Conservation (phyloP, 2,329 filamentous ascomycete species). For the Colletotrichum brevisporum region DNA sequence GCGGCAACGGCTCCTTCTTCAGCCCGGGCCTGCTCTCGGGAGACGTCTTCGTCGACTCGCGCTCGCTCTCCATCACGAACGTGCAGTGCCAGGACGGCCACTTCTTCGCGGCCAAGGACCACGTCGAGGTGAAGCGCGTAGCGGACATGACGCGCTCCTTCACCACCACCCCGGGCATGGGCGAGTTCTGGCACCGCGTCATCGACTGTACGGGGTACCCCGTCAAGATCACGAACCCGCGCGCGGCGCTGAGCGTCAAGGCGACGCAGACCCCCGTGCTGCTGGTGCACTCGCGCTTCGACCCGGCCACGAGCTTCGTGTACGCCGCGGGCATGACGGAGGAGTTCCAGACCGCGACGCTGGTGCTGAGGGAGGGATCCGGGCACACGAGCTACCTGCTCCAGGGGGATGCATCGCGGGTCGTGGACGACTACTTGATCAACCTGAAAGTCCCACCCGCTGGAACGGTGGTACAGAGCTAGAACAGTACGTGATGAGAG, state of each 20-base stretch:
- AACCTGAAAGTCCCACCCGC: constrained; percentile 23
- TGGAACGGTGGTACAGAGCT: constrained; percentile 24
- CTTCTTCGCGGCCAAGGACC: constrained; percentile 30
- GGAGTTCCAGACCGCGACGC: constrained; percentile 23
- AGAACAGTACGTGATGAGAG: not conserved
- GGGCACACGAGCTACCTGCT: constrained; percentile 34
- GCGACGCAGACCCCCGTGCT: constrained; percentile 25
- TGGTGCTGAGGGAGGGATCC: constrained; percentile 30
- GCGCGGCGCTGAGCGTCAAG: constrained; percentile 21
- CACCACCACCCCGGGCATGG: constrained; percentile 29
- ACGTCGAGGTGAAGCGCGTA: constrained; percentile 22
- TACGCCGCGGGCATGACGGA: constrained; percentile 31
- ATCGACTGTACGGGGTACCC: constrained; percentile 38
- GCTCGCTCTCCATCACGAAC: constrained; percentile 15
- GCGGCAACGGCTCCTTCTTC: constrained; percentile 27
- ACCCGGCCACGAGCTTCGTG: constrained; percentile 29
- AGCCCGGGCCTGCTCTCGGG: not conserved
- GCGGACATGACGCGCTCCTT: constrained; percentile 30
- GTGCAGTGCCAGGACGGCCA: constrained; percentile 35
- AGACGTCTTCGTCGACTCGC: constrained; percentile 11
- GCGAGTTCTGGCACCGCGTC: constrained; percentile 29
- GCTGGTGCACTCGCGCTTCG: constrained; percentile 29
- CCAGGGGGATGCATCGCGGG: constrained; percentile 21
- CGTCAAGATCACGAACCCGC: constrained; percentile 31
- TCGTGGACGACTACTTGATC: constrained; percentile 29